Evolutionary conservation across 108 stramenopile species (phyloP).

Genomic region (Cafeteria roenbergensis): DNA sequence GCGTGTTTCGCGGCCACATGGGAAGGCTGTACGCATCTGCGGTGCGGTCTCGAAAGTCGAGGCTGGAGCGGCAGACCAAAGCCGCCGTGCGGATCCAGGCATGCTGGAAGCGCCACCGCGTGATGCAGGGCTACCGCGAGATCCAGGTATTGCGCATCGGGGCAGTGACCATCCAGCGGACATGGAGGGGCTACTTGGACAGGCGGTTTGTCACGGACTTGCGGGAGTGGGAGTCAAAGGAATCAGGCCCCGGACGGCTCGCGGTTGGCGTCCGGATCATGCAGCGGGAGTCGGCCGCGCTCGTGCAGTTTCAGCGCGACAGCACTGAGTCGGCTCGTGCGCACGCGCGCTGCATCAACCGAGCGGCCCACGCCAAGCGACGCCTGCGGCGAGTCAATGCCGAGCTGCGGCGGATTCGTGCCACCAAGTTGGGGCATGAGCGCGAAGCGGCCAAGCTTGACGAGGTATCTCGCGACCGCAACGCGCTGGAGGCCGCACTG

Average conservation of each 20-base stretch:
- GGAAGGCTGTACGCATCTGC: background rate
- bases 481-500: background rate
- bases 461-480: background rate
- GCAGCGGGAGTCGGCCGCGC: background rate
- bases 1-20: background rate
- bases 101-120: background rate
- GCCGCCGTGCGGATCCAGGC: background rate
- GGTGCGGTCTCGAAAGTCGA: too few species aligned
- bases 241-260: background rate
- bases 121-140: background rate
- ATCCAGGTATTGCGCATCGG: background rate
- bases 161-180: background rate
- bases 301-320: background rate
- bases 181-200: background rate
- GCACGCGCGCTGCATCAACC: too few species aligned
- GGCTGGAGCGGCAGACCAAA: background rate
- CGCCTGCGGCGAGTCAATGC: too few species aligned
- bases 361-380: too few species aligned
- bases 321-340: too few species aligned
- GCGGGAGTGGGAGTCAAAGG: background rate
- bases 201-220: background rate
- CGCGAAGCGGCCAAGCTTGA: background rate
- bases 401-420: background rate
- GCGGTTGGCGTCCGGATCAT: background rate
- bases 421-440: background rate